phyloP scores from a whole-genome alignment of 257 asterid species.

The Galeopsis tetrahit region DNA sequence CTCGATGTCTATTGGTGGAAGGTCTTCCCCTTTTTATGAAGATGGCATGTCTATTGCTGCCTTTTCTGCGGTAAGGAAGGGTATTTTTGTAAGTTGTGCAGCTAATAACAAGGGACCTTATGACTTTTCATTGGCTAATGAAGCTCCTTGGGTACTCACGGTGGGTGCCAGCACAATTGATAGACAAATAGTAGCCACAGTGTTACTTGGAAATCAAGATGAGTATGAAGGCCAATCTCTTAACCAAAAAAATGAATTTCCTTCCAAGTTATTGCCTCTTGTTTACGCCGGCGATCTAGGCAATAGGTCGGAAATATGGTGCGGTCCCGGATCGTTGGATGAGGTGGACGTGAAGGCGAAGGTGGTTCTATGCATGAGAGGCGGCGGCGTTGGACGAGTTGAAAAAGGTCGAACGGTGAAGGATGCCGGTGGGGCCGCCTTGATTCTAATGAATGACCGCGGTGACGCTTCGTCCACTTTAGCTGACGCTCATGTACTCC shows the following conservation, averaged over 20 bases:
- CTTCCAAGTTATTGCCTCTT: slow-evolving; percentile 28
- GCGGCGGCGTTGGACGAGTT: neutral
- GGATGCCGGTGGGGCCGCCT: slow-evolving; percentile 46
- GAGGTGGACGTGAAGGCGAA: slow-evolving; percentile 28
- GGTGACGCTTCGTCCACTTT: slow-evolving; percentile 3
- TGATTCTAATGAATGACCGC: slow-evolving; percentile 36
- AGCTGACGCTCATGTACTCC: slow-evolving; percentile 36
- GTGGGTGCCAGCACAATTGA: slow-evolving; percentile 48
- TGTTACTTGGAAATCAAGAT: slow-evolving; percentile 38
- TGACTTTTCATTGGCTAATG: slow-evolving; percentile 28
- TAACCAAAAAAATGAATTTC: slow-evolving; percentile 25
- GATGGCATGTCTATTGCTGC: slow-evolving; percentile 41
- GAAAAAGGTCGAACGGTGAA: slow-evolving; percentile 38
- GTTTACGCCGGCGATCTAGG: slow-evolving; percentile 23
- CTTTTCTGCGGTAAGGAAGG: slow-evolving; percentile 36
- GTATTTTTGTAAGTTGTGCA: slow-evolving; percentile 41
- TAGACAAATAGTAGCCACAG: slow-evolving; percentile 26
- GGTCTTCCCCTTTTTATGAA: slow-evolving; percentile 13
- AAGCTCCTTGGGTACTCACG: slow-evolving; percentile 53
- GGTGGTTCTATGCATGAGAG: slow-evolving; percentile 36
- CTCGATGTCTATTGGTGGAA: slow-evolving; percentile 39
- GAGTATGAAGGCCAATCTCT: slow-evolving; percentile 38
- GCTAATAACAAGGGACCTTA: slow-evolving; percentile 41
- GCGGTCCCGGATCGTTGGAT: slow-evolving; percentile 30
- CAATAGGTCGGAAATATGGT: neutral